Evolutionary conservation across 2,329 filamentous ascomycete genomes (phyloP).

Genomic region (Aspergillus oerlinghausenensis): DNA sequence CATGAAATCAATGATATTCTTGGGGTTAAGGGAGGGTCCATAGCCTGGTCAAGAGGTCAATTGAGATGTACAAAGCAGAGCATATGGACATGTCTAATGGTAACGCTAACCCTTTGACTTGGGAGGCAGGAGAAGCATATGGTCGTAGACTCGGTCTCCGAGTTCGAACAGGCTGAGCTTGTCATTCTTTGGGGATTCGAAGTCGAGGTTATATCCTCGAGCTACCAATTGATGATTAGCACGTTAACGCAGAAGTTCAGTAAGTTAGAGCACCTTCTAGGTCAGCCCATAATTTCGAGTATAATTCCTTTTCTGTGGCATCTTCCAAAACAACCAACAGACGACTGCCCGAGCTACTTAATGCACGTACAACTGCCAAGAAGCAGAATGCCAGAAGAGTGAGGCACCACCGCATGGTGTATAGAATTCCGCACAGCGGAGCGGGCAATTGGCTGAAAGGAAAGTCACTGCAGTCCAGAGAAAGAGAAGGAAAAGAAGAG

Average conservation of each 20-base stretch:
- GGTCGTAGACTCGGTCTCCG: slow-evolving; percentile 85
- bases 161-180: slow-evolving; percentile 74
- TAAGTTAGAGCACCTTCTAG: slow-evolving; percentile 38
- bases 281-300: slow-evolving; percentile 66
- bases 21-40: slow-evolving; percentile 81
- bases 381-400: slow-evolving; percentile 65
- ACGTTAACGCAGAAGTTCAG: slow-evolving; percentile 9
- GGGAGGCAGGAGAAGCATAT: slow-evolving; percentile 80
- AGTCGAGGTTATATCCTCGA: slow-evolving; percentile 75
- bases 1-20: slow-evolving; percentile 82
- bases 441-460: slow-evolving; percentile 14
- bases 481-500: slow-evolving; percentile 9
- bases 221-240: slow-evolving; percentile 46
- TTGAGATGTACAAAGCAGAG: slow-evolving; percentile 11
- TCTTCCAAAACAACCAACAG: slow-evolving; percentile 86
- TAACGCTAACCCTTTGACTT: slow-evolving; percentile 72
- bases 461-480: slow-evolving; percentile 11
- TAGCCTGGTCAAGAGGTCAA: slow-evolving; percentile 57
- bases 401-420: slow-evolving; percentile 69
- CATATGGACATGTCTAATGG: neutral
- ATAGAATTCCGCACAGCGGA: slow-evolving; percentile 31
- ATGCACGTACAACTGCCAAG: slow-evolving; percentile 53
- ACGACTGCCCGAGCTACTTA: slow-evolving; percentile 73
- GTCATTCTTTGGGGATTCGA: slow-evolving; percentile 78
- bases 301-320: slow-evolving; percentile 70